Base-by-base conservation (phyloP, 306 rosid species). In the Phaseolus lunatus region DNA sequence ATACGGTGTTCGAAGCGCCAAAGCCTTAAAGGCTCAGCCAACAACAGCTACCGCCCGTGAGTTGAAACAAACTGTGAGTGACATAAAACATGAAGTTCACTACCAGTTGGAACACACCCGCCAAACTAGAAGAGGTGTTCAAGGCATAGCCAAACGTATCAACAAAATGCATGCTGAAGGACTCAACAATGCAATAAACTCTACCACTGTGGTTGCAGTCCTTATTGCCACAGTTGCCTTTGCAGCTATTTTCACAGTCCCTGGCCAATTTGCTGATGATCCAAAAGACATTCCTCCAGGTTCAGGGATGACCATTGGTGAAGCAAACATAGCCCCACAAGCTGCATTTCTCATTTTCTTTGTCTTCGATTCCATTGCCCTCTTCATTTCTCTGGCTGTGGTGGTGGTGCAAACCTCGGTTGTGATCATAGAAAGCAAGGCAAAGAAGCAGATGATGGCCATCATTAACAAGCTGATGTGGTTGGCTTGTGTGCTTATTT, bases 391-490 rank as follows among this genome's bases (percentile, higher is more conserved):
- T 5, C 87, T 96, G 11, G 99, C 99, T 0, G 99, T 96, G 2
- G 99, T 96, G 77, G 96, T 96, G 22, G 99, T 96, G 22, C 99
- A 96, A 78, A 96, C 99, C 2, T 96, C 99, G 0, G 92, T 96
- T 7, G 99, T 96, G 58, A 96, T 91, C 5, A 93, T 92, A 19
- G 99, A 96, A 84, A 92, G 98, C 93, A 90, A 88, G 52, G 99
- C 99, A 13, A 96, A 96, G 94, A 96, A 91, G 92, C 99, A 96
- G 71, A 89, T 96, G 99, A 93, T 93, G 97, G 96, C 99, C 2
- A 73, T 96, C 20, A 96, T 96, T 14, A 96, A 96, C 92, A 96
- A 96, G 90, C 87, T 96, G 0, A 92, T 96, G 99, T 96, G 99
- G 99, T 47, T 96, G 57, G 98, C 98, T 53, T 96, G 99, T 64